Evolutionary conservation across 2,329 filamentous ascomycete genomes (phyloP).

Genomic region (Cryphonectria nitschkei): DNA sequence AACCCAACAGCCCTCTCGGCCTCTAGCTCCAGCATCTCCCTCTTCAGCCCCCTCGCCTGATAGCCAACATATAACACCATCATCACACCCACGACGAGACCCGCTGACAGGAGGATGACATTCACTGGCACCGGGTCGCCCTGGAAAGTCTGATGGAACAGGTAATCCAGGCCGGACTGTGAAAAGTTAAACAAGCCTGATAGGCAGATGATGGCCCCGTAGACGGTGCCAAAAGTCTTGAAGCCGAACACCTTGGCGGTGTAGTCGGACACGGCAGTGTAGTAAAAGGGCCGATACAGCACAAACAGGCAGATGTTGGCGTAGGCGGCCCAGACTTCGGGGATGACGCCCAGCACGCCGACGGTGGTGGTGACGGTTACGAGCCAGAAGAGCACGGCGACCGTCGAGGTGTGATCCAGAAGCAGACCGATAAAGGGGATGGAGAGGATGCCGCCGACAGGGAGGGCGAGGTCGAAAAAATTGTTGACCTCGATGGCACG

Average conservation of each 20-base stretch:
- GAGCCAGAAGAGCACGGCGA: slow-evolving; percentile 70
- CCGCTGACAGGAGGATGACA: slow-evolving; percentile 63
- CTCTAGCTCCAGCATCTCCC: slow-evolving; percentile 39
- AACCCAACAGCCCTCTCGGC: slow-evolving; percentile 35
- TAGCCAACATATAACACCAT: slow-evolving; percentile 69
- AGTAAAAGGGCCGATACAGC: slow-evolving; percentile 85
- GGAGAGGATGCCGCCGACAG: slow-evolving; percentile 79
- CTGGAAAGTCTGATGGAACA: slow-evolving; percentile 73
- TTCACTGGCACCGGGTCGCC: slow-evolving; percentile 81
- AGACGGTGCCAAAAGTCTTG: slow-evolving; percentile 90
- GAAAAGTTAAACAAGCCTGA: slow-evolving; percentile 83
- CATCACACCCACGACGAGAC: slow-evolving; percentile 64
- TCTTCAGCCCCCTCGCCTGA: slow-evolving; percentile 42
- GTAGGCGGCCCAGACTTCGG: slow-evolving; percentile 71
- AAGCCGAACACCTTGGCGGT: slow-evolving; percentile 92
- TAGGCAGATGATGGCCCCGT: slow-evolving; percentile 85
- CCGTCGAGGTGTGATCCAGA: slow-evolving; percentile 76
- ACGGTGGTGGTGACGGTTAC: slow-evolving; percentile 74
- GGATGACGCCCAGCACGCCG: slow-evolving; percentile 75
- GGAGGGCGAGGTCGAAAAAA: slow-evolving; percentile 80
- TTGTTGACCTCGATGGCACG: slow-evolving; percentile 74
- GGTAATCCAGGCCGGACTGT: slow-evolving; percentile 76
- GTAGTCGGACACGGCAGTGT: slow-evolving; percentile 89
- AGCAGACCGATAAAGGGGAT: slow-evolving; percentile 85
- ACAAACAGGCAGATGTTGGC: slow-evolving; percentile 79